A percentile compares a stretch with the other conserved stretches of the same genome.
phyloP scores from a whole-genome alignment of 83 land plant genomes.

The Thuja plicata region DNA sequence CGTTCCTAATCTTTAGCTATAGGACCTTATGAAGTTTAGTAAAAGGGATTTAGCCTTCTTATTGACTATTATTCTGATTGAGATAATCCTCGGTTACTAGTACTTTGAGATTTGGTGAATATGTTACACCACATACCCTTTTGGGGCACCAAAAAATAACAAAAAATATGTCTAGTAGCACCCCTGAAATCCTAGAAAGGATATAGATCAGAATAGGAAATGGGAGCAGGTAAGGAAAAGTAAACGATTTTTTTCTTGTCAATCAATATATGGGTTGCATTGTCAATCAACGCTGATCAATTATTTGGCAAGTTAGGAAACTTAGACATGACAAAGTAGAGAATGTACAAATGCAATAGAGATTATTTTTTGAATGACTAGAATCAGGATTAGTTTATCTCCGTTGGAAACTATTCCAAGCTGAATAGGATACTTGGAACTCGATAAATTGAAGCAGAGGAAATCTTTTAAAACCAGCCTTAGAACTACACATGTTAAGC shows the following conservation, averaged over 20 bases:
- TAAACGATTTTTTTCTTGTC: neutral
- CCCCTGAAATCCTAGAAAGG: too few species aligned
- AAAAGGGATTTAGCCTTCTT: neutral
- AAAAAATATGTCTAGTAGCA: too few species aligned
- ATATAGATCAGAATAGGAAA: neutral
- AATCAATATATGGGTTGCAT: neutral
- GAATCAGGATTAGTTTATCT: neutral
- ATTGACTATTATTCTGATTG: neutral
- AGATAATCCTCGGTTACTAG: neutral
- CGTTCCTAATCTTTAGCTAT: too few species aligned
- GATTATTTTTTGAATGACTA: neutral
- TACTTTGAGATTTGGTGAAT: neutral
- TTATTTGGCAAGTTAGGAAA: neutral
- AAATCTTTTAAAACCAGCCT: neutral
- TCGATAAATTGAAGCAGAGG: neutral
- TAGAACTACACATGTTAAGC: neutral
- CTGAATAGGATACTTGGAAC: neutral
- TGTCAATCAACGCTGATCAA: neutral
- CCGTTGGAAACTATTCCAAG: neutral
- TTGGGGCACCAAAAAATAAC: too few species aligned
- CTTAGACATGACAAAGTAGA: neutral
- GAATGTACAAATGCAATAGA: neutral
- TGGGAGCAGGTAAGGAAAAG: neutral
- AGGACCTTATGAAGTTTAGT: neutral
- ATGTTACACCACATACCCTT: neutral